These are phyloP conservation scores for Aspergillus tamarii DNA, from an alignment of 2,329 filamentous ascomycete genomes.

Conservation along the genomic window DNA sequence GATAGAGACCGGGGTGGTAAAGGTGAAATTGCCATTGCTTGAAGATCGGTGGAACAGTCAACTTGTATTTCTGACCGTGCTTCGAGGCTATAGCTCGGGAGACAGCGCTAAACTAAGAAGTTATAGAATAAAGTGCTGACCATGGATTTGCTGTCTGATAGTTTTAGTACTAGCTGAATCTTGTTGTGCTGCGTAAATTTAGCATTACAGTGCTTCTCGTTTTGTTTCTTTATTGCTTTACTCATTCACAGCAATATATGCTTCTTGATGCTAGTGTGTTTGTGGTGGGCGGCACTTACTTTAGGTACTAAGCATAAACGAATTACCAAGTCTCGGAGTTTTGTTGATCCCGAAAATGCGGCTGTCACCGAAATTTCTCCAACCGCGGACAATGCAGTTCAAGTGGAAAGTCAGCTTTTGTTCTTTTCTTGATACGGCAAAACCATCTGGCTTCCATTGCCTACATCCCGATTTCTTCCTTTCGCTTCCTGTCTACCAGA, in stretches of 20 bases:
- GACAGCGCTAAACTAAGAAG: neutral
- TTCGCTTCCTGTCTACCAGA: neutral
- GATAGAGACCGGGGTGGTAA: conserved; percentile 43
- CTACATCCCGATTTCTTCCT: neutral
- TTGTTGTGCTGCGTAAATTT: neutral
- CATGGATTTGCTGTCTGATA: neutral
- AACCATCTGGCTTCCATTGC: neutral
- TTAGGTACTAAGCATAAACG: too few relatives aligned
- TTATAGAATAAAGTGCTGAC: neutral
- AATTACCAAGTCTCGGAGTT: conserved; percentile 26
- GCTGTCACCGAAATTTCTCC: conserved; percentile 34
- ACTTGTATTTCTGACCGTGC: neutral
- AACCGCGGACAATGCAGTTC: neutral
- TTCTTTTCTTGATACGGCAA: neutral
- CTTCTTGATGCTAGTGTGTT: neutral
- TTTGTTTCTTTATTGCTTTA: neutral
- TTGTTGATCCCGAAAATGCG: conserved; percentile 34
- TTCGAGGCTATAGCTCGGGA: neutral
- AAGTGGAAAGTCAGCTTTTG: neutral
- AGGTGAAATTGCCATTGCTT: conserved; percentile 48
- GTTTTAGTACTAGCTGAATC: neutral
- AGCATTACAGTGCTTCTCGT: neutral
- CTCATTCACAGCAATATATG: neutral
- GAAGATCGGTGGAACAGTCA: neutral
- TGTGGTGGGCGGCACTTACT: neutral